Evolutionary conservation across 768 basidiomycete genomes (phyloP).

Genomic region (Psilocybe azurescens): DNA sequence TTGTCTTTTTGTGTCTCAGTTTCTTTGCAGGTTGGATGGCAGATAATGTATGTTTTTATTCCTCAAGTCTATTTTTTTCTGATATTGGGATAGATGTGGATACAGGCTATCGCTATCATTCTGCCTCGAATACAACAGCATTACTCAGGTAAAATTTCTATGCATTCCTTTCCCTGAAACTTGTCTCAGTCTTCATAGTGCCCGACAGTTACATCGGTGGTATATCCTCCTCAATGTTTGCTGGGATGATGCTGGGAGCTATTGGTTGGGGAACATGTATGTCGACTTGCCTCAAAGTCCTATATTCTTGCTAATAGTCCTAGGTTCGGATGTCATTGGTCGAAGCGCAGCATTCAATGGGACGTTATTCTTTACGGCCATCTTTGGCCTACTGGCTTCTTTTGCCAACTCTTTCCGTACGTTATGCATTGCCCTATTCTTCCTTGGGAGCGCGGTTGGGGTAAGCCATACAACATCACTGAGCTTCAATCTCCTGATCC

Average conservation of each 20-base stretch:
- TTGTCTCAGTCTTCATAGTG: slow-evolving; percentile 43
- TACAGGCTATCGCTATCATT: slow-evolving; percentile 89
- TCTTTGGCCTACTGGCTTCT: slow-evolving; percentile 86
- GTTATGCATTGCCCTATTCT: slow-evolving; percentile 81
- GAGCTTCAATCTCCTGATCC: not conserved
- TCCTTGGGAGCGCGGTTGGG: slow-evolving; percentile 92
- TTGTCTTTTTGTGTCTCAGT: not conserved
- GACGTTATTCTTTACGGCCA: slow-evolving; percentile 86
- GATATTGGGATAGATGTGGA: slow-evolving; percentile 74
- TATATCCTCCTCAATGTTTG: slow-evolving; percentile 89
- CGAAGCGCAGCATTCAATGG: slow-evolving; percentile 91
- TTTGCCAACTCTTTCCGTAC: slow-evolving; percentile 69
- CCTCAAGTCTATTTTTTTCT: not conserved
- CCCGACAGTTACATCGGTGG: slow-evolving; percentile 79
- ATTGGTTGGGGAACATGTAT: slow-evolving; percentile 90
- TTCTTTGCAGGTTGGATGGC: slow-evolving; percentile 80
- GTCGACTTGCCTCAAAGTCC: slow-evolving; percentile 20
- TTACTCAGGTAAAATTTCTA: slow-evolving; percentile 61
- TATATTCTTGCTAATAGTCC: not conserved
- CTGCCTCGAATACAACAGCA: slow-evolving; percentile 96
- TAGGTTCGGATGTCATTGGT: slow-evolving; percentile 87
- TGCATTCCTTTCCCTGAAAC: not conserved
- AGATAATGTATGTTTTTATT: slow-evolving; percentile 70
- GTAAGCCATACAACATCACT: slow-evolving; percentile 51
- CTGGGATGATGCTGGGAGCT: slow-evolving; percentile 97